Evolutionary conservation across 805 yeast genomes (phyloP).

Genomic region (Ascoidea tarda): DNA sequence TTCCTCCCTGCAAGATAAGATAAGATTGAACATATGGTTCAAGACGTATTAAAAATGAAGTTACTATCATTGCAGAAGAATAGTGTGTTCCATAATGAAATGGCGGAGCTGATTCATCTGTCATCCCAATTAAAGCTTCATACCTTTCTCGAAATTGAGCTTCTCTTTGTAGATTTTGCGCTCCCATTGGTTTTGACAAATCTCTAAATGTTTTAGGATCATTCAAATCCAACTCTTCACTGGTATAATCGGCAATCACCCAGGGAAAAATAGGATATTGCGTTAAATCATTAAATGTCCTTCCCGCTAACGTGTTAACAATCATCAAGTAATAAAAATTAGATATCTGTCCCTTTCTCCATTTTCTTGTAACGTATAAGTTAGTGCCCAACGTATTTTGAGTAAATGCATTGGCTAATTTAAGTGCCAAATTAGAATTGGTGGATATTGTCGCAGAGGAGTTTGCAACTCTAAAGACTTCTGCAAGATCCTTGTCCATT

Average conservation of each 20-base stretch:
- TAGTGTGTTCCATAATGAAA: constrained; percentile 92
- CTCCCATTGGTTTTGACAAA: constrained; percentile 85
- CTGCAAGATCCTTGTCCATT: constrained; percentile 39
- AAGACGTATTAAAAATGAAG: constrained; percentile 63
- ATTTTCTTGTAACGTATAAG: constrained; percentile 44
- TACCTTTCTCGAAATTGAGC: constrained; percentile 54
- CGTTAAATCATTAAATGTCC: constrained; percentile 79
- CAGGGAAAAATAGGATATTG: constrained; percentile 91
- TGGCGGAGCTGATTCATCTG: constrained; percentile 50
- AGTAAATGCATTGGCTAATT: constrained; percentile 31
- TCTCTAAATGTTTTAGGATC: constrained; percentile 58
- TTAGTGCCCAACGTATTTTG: constrained; percentile 18
- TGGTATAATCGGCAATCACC: constrained; percentile 74
- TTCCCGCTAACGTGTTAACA: constrained; percentile 72
- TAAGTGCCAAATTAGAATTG: constrained; percentile 23
- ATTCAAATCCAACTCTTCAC: constrained; percentile 50
- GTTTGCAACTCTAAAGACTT: constrained; percentile 31
- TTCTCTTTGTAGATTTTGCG: constrained; percentile 51
- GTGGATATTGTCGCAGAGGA: constrained; percentile 14
- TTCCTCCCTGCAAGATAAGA: constrained; percentile 70
- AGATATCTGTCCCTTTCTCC: constrained; percentile 70
- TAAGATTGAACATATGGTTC: constrained; percentile 76
- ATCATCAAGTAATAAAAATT: constrained; percentile 74
- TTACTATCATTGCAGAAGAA: constrained; percentile 87
- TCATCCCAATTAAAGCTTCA: constrained; percentile 50